These are phyloP conservation scores for Phytophthora sojae DNA, from an alignment of 352 stramenopile genomes.

Conservation along the genomic window DNA sequence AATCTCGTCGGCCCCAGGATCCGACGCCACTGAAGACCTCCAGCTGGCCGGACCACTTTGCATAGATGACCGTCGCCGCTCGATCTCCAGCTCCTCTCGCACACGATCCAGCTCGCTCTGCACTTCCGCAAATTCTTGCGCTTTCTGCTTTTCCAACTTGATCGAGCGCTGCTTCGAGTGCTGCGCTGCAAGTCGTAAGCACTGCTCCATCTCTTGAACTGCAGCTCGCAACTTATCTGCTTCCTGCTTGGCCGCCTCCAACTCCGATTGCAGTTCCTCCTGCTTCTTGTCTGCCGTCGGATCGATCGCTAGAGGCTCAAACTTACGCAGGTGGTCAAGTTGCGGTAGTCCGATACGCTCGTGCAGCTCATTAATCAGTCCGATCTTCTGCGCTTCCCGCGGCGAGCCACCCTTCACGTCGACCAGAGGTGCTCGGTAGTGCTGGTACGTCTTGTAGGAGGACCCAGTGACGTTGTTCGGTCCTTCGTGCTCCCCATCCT, in stretches of 20 bases:
- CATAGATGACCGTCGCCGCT: constrained; percentile 51
- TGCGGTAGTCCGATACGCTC: constrained; percentile 71
- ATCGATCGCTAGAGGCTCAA: constrained; percentile 69
- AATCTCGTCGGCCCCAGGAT: constrained; percentile 40
- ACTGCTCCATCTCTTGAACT: constrained; percentile 70
- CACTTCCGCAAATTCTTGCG: constrained; percentile 57
- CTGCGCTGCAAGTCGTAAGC: constrained; percentile 51
- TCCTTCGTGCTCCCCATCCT: constrained; percentile 16
- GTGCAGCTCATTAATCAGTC: constrained; percentile 85
- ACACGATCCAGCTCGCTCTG: constrained; percentile 60
- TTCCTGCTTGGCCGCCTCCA: constrained; percentile 65
- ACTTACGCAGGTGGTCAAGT: constrained; percentile 72
- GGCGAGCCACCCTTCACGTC: constrained; percentile 27
- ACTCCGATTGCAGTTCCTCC: constrained; percentile 57
- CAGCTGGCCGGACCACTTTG: constrained; percentile 35
- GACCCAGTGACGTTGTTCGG: constrained; percentile 29
- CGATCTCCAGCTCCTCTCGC: constrained; percentile 57
- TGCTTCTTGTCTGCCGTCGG: constrained; percentile 52
- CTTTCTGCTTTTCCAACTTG: constrained; percentile 67
- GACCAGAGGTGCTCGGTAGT: neutral
- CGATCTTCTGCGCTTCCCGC: constrained; percentile 63
- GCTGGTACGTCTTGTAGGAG: constrained; percentile 5
- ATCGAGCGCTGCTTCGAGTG: constrained; percentile 64
- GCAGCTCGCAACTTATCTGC: constrained; percentile 63
- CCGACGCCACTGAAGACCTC: constrained; percentile 42